Evolutionary conservation across 2,329 filamentous ascomycete species (phyloP).

Genomic region (Cladosporium velox): DNA sequence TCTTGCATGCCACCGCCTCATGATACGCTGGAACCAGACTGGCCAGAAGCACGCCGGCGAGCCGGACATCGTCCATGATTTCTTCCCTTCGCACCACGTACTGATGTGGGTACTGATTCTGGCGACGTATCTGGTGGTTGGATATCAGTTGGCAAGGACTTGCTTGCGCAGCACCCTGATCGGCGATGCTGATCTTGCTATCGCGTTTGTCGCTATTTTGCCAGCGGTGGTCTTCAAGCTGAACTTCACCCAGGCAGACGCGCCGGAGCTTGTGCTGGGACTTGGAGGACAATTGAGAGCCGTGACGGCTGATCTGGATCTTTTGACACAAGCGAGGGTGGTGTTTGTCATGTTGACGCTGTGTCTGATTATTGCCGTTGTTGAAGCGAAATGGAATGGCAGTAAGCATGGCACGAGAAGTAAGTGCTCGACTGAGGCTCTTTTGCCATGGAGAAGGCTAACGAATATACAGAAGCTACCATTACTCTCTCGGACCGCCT

Average conservation of each 20-base stretch:
- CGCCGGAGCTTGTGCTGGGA: slow-evolving; percentile 66
- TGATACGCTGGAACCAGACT: slow-evolving; percentile 90
- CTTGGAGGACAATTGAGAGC: slow-evolving; percentile 43
- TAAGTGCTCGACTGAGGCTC: not conserved
- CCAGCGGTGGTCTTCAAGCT: slow-evolving; percentile 82
- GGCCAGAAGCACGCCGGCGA: slow-evolving; percentile 94
- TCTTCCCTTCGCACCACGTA: slow-evolving; percentile 64
- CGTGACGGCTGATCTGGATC: slow-evolving; percentile 32
- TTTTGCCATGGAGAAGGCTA: not conserved
- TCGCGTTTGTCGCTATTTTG: slow-evolving; percentile 48
- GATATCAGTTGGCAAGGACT: slow-evolving; percentile 44
- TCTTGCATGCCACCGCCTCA: slow-evolving; percentile 64
- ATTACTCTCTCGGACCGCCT: slow-evolving; percentile 35
- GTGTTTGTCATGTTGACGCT: slow-evolving; percentile 42
- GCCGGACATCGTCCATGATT: slow-evolving; percentile 76
- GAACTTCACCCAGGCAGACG: slow-evolving; percentile 82
- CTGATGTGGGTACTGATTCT: slow-evolving; percentile 75
- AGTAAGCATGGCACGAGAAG: not conserved
- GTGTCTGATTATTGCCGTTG: slow-evolving; percentile 34
- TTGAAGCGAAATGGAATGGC: slow-evolving; percentile 5
- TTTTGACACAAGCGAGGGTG: slow-evolving; percentile 40
- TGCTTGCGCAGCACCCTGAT: slow-evolving; percentile 34
- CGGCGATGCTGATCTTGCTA: slow-evolving; percentile 32
- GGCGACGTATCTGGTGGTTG: slow-evolving; percentile 66
- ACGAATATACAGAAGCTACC: not conserved